phyloP scores from a whole-genome alignment of 257 asterid genomes.

The Echium plantagineum region DNA sequence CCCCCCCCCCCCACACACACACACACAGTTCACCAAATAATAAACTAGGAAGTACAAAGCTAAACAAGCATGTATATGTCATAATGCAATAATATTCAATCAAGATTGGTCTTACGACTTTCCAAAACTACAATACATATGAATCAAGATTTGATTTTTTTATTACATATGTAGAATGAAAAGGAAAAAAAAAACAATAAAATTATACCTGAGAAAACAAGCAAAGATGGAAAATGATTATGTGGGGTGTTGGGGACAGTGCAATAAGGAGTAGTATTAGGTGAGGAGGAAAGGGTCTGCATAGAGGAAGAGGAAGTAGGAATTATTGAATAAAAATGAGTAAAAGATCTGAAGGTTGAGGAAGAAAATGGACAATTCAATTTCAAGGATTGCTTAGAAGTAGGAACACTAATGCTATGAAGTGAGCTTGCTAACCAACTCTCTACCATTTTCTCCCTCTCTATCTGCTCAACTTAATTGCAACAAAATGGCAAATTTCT shows the following conservation, averaged over 20 bases:
- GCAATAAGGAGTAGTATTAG: conserved; percentile 11
- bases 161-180: too few relatives aligned
- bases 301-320: conserved; percentile 5
- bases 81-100: neutral
- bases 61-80: neutral
- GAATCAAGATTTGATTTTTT: neutral
- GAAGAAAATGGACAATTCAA: neutral
- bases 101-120: neutral
- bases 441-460: too few relatives aligned
- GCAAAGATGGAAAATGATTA: conserved; percentile 49
- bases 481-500: too few relatives aligned
- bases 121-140: neutral
- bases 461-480: too few relatives aligned
- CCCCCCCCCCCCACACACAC: neutral
- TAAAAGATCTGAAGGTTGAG: neutral
- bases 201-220: conserved; percentile 71
- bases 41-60: neutral
- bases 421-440: too few relatives aligned
- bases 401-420: too few relatives aligned
- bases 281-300: conserved; percentile 12
- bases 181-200: too few relatives aligned
- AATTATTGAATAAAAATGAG: neutral
- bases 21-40: too few relatives aligned
- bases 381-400: too few relatives aligned
- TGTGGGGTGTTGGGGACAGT: conserved; percentile 12